Evolutionary conservation across 2,329 filamentous ascomycete species (phyloP).

Genomic region (Sarocladiaceae sp.): DNA sequence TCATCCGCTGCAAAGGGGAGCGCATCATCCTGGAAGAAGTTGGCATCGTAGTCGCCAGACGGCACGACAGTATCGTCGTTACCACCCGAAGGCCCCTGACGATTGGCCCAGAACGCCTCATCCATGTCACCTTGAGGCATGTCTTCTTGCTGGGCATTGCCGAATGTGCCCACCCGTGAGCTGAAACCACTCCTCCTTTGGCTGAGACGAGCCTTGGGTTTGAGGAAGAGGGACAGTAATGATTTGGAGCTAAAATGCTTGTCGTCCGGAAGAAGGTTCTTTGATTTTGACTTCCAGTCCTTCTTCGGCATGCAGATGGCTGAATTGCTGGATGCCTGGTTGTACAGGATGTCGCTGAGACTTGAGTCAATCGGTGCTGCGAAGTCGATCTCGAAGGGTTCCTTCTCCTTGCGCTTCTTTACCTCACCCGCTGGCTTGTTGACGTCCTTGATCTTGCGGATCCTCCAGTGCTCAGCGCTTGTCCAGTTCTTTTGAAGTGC

Average conservation of each 20-base stretch:
- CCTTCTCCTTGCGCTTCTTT: slow-evolving; percentile 84
- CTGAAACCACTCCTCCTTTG: slow-evolving; percentile 52
- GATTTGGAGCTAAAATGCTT: slow-evolving; percentile 97
- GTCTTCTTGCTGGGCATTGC: slow-evolving; percentile 38
- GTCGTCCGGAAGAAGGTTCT: slow-evolving; percentile 91
- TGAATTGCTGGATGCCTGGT: slow-evolving; percentile 70
- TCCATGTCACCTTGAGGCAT: slow-evolving; percentile 74
- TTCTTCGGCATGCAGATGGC: slow-evolving; percentile 84
- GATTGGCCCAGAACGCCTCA: slow-evolving; percentile 89
- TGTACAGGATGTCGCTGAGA: slow-evolving; percentile 72
- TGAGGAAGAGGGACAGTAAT: slow-evolving; percentile 83
- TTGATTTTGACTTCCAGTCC: slow-evolving; percentile 90
- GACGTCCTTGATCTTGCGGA: slow-evolving; percentile 80
- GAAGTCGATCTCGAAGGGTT: slow-evolving; percentile 94
- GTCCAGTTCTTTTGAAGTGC: slow-evolving; percentile 96
- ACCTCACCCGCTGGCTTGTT: slow-evolving; percentile 55
- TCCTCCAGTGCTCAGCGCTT: slow-evolving; percentile 97
- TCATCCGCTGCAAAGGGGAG: slow-evolving; percentile 60
- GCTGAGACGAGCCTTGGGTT: slow-evolving; percentile 82
- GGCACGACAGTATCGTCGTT: slow-evolving; percentile 50
- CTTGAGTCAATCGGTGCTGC: slow-evolving; percentile 63
- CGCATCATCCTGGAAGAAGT: slow-evolving; percentile 92
- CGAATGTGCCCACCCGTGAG: slow-evolving; percentile 28
- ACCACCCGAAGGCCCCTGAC: slow-evolving; percentile 46
- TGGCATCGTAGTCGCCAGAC: slow-evolving; percentile 84